Percentiles rank a stretch among this genome's conserved stretches.
Evolutionary conservation across 805 yeast species (phyloP).

Genomic region (Yamadazyma sp.): DNA sequence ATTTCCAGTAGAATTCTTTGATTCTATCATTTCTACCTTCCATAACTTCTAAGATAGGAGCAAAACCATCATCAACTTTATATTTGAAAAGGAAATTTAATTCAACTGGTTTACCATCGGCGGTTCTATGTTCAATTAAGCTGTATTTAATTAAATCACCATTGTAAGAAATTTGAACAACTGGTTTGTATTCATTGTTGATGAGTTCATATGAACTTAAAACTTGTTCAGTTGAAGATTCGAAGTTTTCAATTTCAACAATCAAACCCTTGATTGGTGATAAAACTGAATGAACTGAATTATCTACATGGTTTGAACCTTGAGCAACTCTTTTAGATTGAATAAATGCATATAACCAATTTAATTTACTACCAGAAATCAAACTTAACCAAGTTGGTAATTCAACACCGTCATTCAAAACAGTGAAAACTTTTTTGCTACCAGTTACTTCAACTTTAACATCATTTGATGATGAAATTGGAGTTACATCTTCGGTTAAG

Average conservation of each 20-base stretch:
- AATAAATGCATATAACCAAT: constrained; percentile 92
- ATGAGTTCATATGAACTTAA: constrained; percentile 67
- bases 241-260: constrained; percentile 53
- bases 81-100: constrained; percentile 77
- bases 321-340: constrained; percentile 79
- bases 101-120: constrained; percentile 68
- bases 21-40: constrained; percentile 89
- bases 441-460: constrained; percentile 30
- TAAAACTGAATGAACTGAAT: constrained; percentile 78
- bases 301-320: constrained; percentile 72
- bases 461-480: constrained; percentile 23
- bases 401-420: constrained; percentile 34
- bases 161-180: constrained; percentile 50
- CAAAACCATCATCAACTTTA: constrained; percentile 86
- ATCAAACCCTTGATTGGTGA: constrained; percentile 64
- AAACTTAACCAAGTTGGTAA: constrained; percentile 64
- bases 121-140: constrained; percentile 85
- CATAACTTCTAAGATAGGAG: constrained; percentile 89
- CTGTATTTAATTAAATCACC: constrained; percentile 60
- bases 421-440: constrained; percentile 32
- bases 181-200: constrained; percentile 66
- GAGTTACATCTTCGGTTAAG: constrained; percentile 74
- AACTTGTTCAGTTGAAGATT: constrained; percentile 45
- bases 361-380: constrained; percentile 73
- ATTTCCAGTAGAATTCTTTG: constrained; percentile 94